Evolutionary conservation across 441 rosid species (phyloP), one percentile per base, ranked within the genome.

Genomic region (Bocquillonia castaneifolia): DNA sequence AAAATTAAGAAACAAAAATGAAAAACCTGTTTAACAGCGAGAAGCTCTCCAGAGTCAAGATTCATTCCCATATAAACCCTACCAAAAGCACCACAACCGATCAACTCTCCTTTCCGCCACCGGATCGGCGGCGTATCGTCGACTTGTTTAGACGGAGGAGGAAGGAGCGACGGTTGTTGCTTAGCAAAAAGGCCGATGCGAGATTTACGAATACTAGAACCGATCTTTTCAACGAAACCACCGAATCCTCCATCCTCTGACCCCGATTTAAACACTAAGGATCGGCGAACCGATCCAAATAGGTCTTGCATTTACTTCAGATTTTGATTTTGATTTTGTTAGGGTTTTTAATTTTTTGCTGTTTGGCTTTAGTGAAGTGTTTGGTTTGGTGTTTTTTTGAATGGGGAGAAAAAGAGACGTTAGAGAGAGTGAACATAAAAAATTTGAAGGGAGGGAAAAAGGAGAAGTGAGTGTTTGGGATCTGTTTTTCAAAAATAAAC

Each of bases 1-100:
- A 6, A 28, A 3, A 18, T 15, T 34, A 7, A 1, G 9, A 56
- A 37, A 15, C 2, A 40, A 1, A 31, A 29, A 60, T 42, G 50
- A 22, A 3, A 25, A 13, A 92, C 98, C 88, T 95, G 97, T 72
- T 95, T 95, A 74, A 95, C 91, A 7, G 98, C 99, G 25, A 95
- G 86, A 68, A 95, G 93, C 84, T 95, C 98, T 68, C 99, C 98
- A 59, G 99, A 90, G 77, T 95, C 98, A 20, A 95, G 97, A 81
- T 95, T 95, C 99, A 95, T 95, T 13, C 99, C 99, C 97, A 95
- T 95, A 74, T 92, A 90, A 62, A 95, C 98, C 67, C 95, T 80
- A 15, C 99, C 99, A 69, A 95, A 95, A 58, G 98, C 98, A 31
- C 99, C 99, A 34, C 84, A 81, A 10, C 98, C 99, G 52, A 95